Conservation (phyloP, 306 rosid species). For the Rosa persica region DNA sequence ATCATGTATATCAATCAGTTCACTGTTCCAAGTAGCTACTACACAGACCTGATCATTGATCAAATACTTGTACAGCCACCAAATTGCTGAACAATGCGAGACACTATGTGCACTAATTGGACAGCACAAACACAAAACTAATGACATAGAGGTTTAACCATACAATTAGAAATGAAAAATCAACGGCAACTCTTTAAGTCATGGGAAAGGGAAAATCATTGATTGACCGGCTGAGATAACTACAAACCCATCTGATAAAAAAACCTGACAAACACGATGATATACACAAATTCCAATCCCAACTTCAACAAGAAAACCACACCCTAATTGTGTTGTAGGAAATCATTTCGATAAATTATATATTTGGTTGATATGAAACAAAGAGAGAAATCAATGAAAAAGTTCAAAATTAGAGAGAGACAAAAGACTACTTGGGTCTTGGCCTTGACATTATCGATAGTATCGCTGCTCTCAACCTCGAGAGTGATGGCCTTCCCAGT, state of each 20-base stretch:
- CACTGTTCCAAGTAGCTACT: not conserved
- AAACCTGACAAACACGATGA: not conserved
- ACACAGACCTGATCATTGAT: not conserved
- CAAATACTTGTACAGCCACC: not conserved
- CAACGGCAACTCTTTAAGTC: too few relatives aligned
- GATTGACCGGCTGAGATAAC: too few relatives aligned
- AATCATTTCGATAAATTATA: not conserved
- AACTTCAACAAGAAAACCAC: not conserved
- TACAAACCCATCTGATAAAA: too few relatives aligned
- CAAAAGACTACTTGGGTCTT: not conserved
- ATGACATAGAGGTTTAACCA: too few relatives aligned
- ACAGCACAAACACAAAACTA: too few relatives aligned
- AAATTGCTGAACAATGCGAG: not conserved
- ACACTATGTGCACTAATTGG: not conserved
- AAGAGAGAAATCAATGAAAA: not conserved
- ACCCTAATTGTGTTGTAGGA: not conserved
- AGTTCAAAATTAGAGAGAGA: not conserved
- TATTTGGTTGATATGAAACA: too few relatives aligned
- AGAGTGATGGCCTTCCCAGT: too few relatives aligned
- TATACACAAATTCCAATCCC: not conserved
- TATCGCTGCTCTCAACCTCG: constrained; percentile 10
- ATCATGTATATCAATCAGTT: not conserved
- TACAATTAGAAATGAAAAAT: too few relatives aligned
- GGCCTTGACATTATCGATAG: constrained; percentile 23
- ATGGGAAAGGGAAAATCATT: too few relatives aligned